A percentile compares a stretch with the other conserved stretches of the same genome.
Evolutionary conservation across 1,284 basidiomycete species (phyloP).

Genomic region (Ustilago nuda): DNA sequence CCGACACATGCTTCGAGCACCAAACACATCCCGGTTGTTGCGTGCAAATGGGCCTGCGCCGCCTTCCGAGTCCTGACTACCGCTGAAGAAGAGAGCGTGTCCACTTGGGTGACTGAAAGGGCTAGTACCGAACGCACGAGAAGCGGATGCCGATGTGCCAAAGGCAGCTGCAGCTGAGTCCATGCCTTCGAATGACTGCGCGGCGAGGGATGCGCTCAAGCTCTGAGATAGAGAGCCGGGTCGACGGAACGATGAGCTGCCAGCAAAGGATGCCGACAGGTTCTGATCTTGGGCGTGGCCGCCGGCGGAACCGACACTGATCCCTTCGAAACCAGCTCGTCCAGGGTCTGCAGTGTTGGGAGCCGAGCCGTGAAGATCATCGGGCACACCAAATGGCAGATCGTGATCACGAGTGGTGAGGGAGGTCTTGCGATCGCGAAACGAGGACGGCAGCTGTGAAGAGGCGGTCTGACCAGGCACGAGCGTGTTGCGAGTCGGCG

Average conservation of each 20-base stretch:
- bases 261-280: conserved; percentile 25
- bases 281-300: conserved; percentile 13
- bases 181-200: conserved; percentile 32
- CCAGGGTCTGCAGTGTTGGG: conserved; percentile 15
- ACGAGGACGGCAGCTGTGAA: conserved; percentile 15
- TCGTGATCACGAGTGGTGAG: conserved; percentile 82
- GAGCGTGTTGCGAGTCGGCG: conserved; percentile 5
- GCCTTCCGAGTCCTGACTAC: conserved; percentile 56
- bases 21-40: conserved; percentile 33
- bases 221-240: conserved; percentile 35
- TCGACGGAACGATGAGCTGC: conserved; percentile 36
- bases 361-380: conserved; percentile 70
- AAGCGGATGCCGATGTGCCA: conserved; percentile 39
- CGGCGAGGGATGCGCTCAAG: conserved; percentile 35
- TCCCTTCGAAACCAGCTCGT: conserved; percentile 31
- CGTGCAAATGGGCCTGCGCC: conserved; percentile 51
- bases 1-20: conserved; percentile 43
- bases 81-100: conserved; percentile 62
- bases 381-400: conserved; percentile 77
- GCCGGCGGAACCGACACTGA: conserved; percentile 6
- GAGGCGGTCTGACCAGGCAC: conserved; percentile 16
- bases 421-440: conserved; percentile 68
- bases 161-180: conserved; percentile 42
- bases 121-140: conserved; percentile 62
- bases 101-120: conserved; percentile 67